Evolutionary conservation across 805 yeast genomes (phyloP), one percentile per base, ranked within the genome.

Genomic region (Candida ortonii): DNA sequence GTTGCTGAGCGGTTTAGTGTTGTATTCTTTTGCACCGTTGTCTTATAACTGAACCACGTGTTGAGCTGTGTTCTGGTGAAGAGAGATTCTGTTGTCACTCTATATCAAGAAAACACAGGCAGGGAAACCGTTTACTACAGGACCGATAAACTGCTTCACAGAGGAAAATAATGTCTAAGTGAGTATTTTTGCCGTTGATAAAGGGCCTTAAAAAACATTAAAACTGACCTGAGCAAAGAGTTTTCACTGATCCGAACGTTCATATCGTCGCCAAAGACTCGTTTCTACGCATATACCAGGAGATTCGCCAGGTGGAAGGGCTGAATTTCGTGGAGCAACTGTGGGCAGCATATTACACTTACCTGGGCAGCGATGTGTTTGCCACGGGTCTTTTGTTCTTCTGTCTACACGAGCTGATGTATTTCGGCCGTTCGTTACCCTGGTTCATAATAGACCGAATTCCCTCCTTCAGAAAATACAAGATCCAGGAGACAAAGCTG

Each of bases 321-420:
- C 61, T 78, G 42, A 73, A 64, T 50, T 34, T 65, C 16, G 25
- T 80, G 26, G 97, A 90, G 60, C 73, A 72, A 45, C 55, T 77
- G 38, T 90, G 98, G 98, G 95, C 94, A 9, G 67, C 87, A 15
- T 90, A 85, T 78, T 90, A 88, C 67, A 67, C 77, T 39, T 88
- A 78, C 64, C 74, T 88, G 73, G 73, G 78, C 49, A 90, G 90
- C 61, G 98, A 90, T 62, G 70, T 84, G 21, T 70, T 90, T 43
- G 96, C 97, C 33, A 90, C 97, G 2, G 98, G 97, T 4, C 60
- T 88, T 28, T 64, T 90, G 60, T 80, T 88, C 55, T 86, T 90
- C 59, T 52, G 72, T 25, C 67, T 86, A 36, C 98, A 90, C 62
- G 98, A 90, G 64, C 46, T 84, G 33, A 76, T 85, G 74, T 90